Percentiles rank a stretch among this genome's conserved stretches.
These are phyloP conservation scores for Gentiana straminea DNA, from an alignment of 257 asterid species.

Conservation along the genomic window DNA sequence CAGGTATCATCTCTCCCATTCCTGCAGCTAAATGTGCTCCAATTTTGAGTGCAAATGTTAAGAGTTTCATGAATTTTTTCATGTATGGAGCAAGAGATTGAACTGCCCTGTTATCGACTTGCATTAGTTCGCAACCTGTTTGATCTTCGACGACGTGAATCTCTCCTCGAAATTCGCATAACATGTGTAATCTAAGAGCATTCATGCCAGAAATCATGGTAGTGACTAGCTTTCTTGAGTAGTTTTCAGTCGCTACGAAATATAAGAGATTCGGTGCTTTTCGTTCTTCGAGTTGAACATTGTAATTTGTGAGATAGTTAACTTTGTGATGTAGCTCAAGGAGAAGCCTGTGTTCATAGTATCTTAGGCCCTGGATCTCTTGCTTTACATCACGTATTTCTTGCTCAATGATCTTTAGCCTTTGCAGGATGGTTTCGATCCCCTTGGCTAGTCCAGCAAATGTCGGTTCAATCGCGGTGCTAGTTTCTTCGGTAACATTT, in stretches of 20 bases:
- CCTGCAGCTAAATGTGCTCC: conserved; percentile 93
- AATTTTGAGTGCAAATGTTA: conserved; percentile 79
- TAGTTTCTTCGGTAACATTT: conserved; percentile 27
- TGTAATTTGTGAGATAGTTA: conserved; percentile 67
- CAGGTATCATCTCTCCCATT: conserved; percentile 91
- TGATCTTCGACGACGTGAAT: conserved; percentile 84
- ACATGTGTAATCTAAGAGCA: conserved; percentile 68
- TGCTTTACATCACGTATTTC: conserved; percentile 76
- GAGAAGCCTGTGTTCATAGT: conserved; percentile 69
- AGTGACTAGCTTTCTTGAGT: conserved; percentile 71
- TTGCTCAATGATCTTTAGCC: conserved; percentile 76
- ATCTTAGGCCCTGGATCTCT: conserved; percentile 81
- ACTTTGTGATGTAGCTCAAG: conserved; percentile 58
- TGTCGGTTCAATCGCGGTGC: conserved; percentile 50
- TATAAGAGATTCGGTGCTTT: conserved; percentile 79
- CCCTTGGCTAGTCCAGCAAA: conserved; percentile 79
- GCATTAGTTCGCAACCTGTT: conserved; percentile 75
- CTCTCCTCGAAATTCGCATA: conserved; percentile 67
- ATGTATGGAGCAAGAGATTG: conserved; percentile 59
- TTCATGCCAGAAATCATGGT: conserved; percentile 63
- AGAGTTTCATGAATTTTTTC: conserved; percentile 63
- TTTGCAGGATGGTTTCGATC: conserved; percentile 62
- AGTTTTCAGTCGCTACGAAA: conserved; percentile 56
- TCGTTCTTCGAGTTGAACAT: conserved; percentile 56
- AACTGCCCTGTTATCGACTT: conserved; percentile 60